Evolutionary conservation across 2,329 filamentous ascomycete species (phyloP).

Genomic region (Fusarium camptoceras): DNA sequence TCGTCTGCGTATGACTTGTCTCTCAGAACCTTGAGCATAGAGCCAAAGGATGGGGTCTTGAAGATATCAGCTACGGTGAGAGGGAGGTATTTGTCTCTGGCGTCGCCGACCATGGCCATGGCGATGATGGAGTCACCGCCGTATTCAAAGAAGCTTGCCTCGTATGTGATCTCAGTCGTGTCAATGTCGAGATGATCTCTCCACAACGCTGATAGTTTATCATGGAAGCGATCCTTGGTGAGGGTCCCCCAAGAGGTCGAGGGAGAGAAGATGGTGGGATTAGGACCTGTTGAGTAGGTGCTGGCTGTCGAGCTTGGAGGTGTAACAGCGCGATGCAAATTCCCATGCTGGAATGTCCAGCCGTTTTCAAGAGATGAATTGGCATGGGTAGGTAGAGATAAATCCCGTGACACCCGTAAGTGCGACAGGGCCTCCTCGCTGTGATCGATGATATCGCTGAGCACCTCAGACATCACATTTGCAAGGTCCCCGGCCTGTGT

Average conservation of each 20-base stretch:
- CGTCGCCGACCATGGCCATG: conserved; percentile 38
- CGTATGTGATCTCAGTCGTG: conserved; percentile 5
- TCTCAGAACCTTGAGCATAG: conserved; percentile 20
- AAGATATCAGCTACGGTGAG: conserved; percentile 41
- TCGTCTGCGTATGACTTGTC: conserved; percentile 21
- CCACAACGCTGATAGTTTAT: conserved; percentile 29
- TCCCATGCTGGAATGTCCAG: not conserved
- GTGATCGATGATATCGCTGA: conserved; percentile 34
- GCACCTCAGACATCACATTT: conserved; percentile 27
- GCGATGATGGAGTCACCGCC: conserved; percentile 42
- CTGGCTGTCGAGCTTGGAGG: conserved; percentile 13
- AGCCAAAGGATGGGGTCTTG: conserved; percentile 30
- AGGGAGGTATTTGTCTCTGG: conserved; percentile 21
- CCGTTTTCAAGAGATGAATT: not conserved
- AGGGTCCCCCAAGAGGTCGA: conserved; percentile 3
- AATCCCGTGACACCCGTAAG: conserved; percentile 14
- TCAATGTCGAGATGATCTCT: conserved; percentile 18
- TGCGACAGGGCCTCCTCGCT: conserved; percentile 29
- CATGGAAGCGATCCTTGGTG: conserved; percentile 11
- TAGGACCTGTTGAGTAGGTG: conserved; percentile 19
- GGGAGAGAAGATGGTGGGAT: conserved; percentile 11
- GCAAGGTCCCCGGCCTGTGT: conserved; percentile 37
- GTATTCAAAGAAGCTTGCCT: conserved; percentile 34
- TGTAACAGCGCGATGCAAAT: not conserved
- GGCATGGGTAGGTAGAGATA: not conserved